These are phyloP conservation scores for Epichloe coenophiala DNA, from an alignment of 2,329 filamentous ascomycete species.

Conservation along the genomic window DNA sequence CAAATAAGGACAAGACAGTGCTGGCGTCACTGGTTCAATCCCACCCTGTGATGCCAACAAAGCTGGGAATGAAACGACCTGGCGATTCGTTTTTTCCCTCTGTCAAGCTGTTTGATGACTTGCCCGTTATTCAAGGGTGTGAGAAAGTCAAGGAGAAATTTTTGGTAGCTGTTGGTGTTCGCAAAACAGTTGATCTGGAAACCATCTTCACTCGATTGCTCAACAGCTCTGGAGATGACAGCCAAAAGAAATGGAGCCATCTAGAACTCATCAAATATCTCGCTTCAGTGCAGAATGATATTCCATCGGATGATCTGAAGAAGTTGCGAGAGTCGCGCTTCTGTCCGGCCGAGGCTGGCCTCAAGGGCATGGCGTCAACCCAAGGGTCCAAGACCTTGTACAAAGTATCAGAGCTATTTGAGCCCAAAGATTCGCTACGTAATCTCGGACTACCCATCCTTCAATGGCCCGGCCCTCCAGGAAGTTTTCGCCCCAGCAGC, in stretches of 20 bases:
- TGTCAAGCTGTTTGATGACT: slow-evolving; percentile 90
- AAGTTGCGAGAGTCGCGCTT: slow-evolving; percentile 67
- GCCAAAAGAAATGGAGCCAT: slow-evolving; percentile 71
- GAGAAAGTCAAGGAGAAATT: slow-evolving; percentile 85
- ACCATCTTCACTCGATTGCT: slow-evolving; percentile 85
- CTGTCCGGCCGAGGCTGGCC: slow-evolving; percentile 61
- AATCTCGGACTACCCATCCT: slow-evolving; percentile 61
- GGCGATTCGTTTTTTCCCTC: slow-evolving; percentile 79
- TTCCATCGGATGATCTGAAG: slow-evolving; percentile 68
- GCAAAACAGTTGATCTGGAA: slow-evolving; percentile 88
- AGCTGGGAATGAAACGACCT: slow-evolving; percentile 75
- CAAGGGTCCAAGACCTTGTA: slow-evolving; percentile 43
- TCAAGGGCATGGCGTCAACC: slow-evolving; percentile 38
- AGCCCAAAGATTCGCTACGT: slow-evolving; percentile 59
- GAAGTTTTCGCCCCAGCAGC: slow-evolving; percentile 49
- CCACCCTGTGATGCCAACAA: slow-evolving; percentile 75
- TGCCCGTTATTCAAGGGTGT: slow-evolving; percentile 67
- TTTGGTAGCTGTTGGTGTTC: slow-evolving; percentile 63
- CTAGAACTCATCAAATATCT: slow-evolving; percentile 92
- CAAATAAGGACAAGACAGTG: slow-evolving; percentile 48
- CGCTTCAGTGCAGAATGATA: slow-evolving; percentile 77
- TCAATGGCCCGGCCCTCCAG: slow-evolving; percentile 61
- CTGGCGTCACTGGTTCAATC: slow-evolving; percentile 51
- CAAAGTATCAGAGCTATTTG: slow-evolving; percentile 66
- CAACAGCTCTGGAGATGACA: slow-evolving; percentile 37